These are phyloP conservation scores for Astragalus membranaceus DNA, from an alignment of 306 rosid genomes.

Conservation along the genomic window DNA sequence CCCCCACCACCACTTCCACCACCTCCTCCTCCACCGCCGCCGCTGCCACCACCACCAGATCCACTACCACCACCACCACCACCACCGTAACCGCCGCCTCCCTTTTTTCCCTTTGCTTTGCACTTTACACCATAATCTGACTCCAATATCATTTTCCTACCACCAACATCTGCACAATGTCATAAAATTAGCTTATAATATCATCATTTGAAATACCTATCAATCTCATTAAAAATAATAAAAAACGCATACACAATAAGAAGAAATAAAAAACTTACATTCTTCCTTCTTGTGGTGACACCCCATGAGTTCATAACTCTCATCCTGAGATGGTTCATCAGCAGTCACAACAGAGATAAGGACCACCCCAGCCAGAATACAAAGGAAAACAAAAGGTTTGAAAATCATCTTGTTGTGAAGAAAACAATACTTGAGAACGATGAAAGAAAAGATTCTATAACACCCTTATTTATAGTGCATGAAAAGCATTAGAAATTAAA, in stretches of 20 bases:
- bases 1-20: not conserved
- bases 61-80: not conserved
- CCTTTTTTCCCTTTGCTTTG: not conserved
- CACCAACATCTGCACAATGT: constrained; percentile 10
- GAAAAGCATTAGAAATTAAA: not conserved
- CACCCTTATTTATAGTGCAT: not conserved
- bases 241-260: not conserved
- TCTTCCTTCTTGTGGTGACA: not conserved
- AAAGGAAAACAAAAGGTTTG: constrained; percentile 5
- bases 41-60: not conserved
- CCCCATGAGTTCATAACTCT: not conserved
- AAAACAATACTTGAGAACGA: not conserved
- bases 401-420: constrained; percentile 7
- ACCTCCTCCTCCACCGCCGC: not conserved
- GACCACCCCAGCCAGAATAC: not conserved
- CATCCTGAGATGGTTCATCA: not conserved
- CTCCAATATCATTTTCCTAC: not conserved
- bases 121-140: not conserved
- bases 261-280: not conserved
- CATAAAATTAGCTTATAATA: not conserved
- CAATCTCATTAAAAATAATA: not conserved
- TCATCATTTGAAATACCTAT: not conserved
- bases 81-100: not conserved
- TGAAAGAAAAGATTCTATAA: not conserved
- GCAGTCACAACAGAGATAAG: constrained; percentile 19